Evolutionary conservation across 768 basidiomycete species (phyloP).

Genomic region (Trametes cinnabarina): DNA sequence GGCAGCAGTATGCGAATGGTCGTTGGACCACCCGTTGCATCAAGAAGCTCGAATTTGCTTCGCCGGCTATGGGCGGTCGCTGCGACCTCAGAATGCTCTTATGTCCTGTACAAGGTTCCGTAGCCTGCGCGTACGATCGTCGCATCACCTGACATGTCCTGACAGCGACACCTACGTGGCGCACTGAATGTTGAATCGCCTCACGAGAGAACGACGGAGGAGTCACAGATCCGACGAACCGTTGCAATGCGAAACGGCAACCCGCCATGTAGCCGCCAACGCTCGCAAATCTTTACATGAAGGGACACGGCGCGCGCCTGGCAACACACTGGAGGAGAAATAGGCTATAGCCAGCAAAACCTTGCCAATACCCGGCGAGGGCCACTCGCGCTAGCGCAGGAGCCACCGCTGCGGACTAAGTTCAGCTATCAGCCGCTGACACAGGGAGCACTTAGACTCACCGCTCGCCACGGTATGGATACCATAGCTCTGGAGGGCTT

Average conservation of each 20-base stretch:
- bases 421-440: neutral
- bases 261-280: neutral
- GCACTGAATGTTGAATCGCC: no score
- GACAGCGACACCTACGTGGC: no score
- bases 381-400: neutral
- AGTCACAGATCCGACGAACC: no score
- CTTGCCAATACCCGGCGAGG: neutral
- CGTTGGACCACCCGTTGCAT: neutral
- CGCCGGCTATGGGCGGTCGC: neutral
- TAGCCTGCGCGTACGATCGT: no score
- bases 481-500: no score
- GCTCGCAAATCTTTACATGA: neutral
- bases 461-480: no score
- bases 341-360: constrained; percentile 1
- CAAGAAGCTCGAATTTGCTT: neutral
- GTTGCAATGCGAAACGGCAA: no score
- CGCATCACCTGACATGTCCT: neutral
- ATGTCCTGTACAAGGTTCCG: neutral
- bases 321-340: neutral
- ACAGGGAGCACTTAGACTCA: no score
- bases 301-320: neutral
- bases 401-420: constrained; percentile 2
- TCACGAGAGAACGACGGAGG: no score
- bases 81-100: neutral
- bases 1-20: no score